These are phyloP conservation scores for Paratinospora sagittata DNA, from an alignment of 164 flowering plant species.

Conservation along the genomic window DNA sequence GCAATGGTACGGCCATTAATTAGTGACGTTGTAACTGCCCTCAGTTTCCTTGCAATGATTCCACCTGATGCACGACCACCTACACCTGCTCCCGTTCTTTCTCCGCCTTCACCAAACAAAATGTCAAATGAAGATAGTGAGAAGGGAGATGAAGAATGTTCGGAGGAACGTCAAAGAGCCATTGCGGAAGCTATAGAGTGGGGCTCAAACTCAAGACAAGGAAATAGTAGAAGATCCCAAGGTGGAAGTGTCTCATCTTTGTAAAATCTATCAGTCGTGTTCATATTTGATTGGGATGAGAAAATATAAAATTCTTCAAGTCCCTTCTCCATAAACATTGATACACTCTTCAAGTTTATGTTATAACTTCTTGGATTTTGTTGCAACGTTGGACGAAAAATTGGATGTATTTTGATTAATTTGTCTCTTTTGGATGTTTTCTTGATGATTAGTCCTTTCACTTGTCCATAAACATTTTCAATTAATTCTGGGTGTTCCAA, in stretches of 20 bases:
- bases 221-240: constrained; percentile 9
- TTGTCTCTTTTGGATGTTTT: too few species aligned
- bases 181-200: constrained; percentile 43
- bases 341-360: neutral
- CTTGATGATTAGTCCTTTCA: too few species aligned
- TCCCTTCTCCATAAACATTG: neutral
- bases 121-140: constrained; percentile 9
- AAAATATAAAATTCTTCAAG: neutral
- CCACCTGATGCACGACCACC: constrained; percentile 13
- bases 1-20: constrained; percentile 46
- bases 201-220: constrained; percentile 28
- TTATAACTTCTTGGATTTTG: too few species aligned
- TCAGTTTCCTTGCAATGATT: constrained; percentile 38
- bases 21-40: constrained; percentile 48
- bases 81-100: constrained; percentile 7
- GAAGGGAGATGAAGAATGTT: constrained; percentile 12
- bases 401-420: too few species aligned
- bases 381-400: too few species aligned
- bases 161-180: constrained; percentile 27
- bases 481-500: too few species aligned
- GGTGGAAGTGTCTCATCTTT: constrained; percentile 8
- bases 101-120: constrained; percentile 14
- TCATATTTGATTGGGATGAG: neutral
- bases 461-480: too few species aligned
- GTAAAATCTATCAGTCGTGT: constrained; percentile 1